Evolutionary conservation across 169 alveolate species (phyloP), one percentile per base, ranked within the genome.

Genomic region (Plasmodium vivax): DNA sequence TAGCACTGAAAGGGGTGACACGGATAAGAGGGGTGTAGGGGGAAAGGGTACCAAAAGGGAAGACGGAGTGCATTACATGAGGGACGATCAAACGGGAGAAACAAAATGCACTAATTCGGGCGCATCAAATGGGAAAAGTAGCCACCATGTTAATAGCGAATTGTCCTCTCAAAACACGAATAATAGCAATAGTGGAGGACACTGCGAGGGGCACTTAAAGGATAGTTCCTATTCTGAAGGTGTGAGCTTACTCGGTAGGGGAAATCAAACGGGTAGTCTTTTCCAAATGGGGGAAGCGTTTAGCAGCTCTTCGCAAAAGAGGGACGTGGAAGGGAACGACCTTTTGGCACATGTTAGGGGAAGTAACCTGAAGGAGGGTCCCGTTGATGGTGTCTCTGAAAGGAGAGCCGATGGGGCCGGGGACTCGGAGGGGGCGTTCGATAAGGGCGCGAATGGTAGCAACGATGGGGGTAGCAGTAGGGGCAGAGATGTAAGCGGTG

Each of bases 131-230:
- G 58, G 58, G 43, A 56, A 83, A 74, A 68, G 34, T 23, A 84
- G 41, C 41, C 19, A 84, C 19, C 73, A 83, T 7, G 23, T 84
- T 84, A 41, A 32, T 71, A 72, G 43, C 54, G 92, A 84, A 19
- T 71, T 84, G 34, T 68, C 19, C 6, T 36, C 32, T 7, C 8
- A n/a, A 16, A 19, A 36, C 5, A 41, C 32, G 23, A n/a, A 36
- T 72, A 36, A 4, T 9, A 84, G 45, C 14, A 84, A 36, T 68
- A 43, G 23, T 19, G 72, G 27, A 84, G 54, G 19, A 23, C 83
- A 84, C 45, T 68, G 68, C 14, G 92, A 68, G 45, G 12, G 19
- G 27, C 27, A 4, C 45, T 19, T 23, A 36, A 84, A 43, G 23
- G n/a, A 23, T 0, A 84, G 16, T 68, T 38, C 62, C 30, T 23